Percentiles rank a stretch among this genome's conserved stretches.
Conservation (phyloP, 2,329 filamentous ascomycete genomes). For the Alternaria arborescens region DNA sequence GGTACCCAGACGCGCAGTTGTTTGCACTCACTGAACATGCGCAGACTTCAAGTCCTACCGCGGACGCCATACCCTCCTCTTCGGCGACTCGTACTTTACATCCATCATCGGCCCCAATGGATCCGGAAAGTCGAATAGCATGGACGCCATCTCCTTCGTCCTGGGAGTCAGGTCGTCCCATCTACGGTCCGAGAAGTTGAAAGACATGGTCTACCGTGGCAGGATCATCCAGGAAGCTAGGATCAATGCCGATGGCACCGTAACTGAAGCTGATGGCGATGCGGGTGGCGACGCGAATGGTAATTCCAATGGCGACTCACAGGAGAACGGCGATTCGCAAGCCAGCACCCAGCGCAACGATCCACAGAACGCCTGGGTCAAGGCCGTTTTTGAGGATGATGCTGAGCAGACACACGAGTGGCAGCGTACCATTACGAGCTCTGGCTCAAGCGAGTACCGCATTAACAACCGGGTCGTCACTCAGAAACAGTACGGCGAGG, state of each 20-base stretch:
- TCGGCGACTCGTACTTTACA: conserved; percentile 98
- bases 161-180: conserved; percentile 99
- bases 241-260: conserved; percentile 90
- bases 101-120: conserved; percentile 99
- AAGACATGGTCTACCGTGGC: conserved; percentile 94
- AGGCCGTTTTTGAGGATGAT: conserved; percentile 98
- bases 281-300: conserved; percentile 47
- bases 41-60: conserved; percentile 99
- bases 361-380: conserved; percentile 96
- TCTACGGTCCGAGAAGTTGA: conserved; percentile 89
- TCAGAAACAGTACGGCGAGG: conserved; percentile 91
- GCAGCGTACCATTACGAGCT: conserved; percentile 92
- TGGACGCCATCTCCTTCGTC: conserved; percentile 99
- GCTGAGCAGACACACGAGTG: conserved; percentile 93
- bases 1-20: conserved; percentile 39
- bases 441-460: conserved; percentile 91
- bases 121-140: conserved; percentile 98
- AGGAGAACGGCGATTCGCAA: conserved; percentile 62
- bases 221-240: conserved; percentile 91
- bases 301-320: conserved; percentile 50
- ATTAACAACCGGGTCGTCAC: conserved; percentile 93
- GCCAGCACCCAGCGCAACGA: conserved; percentile 74
- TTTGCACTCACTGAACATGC: conserved; percentile 22
- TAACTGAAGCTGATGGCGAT: conserved; percentile 57
- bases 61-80: conserved; percentile 90